Conservation (phyloP, 2,329 filamentous ascomycete genomes). For the Pyrenochaeta sp. region DNA sequence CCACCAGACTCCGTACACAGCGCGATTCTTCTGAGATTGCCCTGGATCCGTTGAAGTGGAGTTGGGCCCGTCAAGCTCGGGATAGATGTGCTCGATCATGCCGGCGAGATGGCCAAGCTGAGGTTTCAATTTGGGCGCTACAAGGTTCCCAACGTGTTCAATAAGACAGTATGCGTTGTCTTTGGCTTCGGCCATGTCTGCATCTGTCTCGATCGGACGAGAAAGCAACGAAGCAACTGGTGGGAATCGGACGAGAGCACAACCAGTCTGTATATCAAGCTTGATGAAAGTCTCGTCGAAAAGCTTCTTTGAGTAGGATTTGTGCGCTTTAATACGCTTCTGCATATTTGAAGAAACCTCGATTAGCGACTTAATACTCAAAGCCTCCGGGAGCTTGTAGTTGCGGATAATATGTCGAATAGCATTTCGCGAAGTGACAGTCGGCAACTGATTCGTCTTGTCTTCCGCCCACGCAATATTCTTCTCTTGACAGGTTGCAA, state of each 20-base stretch:
- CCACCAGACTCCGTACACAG: slow-evolving; percentile 35
- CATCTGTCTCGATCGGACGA: slow-evolving; percentile 16
- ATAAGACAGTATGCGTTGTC: slow-evolving; percentile 54
- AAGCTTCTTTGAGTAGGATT: slow-evolving; percentile 62
- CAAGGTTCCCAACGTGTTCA: slow-evolving; percentile 56
- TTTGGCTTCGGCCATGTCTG: slow-evolving; percentile 27
- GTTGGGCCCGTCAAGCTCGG: slow-evolving; percentile 24
- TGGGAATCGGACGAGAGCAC: slow-evolving; percentile 41
- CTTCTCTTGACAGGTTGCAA: slow-evolving; percentile 75
- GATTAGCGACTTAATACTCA: slow-evolving; percentile 69
- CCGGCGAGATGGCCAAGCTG: slow-evolving; percentile 52
- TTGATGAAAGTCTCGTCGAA: slow-evolving; percentile 59
- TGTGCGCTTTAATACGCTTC: slow-evolving; percentile 58
- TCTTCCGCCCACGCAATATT: slow-evolving; percentile 82
- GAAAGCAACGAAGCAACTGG: slow-evolving; percentile 25
- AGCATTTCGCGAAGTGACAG: slow-evolving; percentile 81
- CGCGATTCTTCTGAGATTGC: slow-evolving; percentile 20
- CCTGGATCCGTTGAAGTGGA: neutral
- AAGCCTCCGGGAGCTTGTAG: slow-evolving; percentile 70
- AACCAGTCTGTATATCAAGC: slow-evolving; percentile 48
- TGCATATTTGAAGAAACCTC: slow-evolving; percentile 57
- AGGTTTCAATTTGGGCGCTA: slow-evolving; percentile 57
- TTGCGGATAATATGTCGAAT: slow-evolving; percentile 71
- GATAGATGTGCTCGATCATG: slow-evolving; percentile 54
- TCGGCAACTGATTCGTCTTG: slow-evolving; percentile 78